phyloP scores from a whole-genome alignment of 2,329 filamentous ascomycete genomes.

The Nannizziopsis arthrosporioides region DNA sequence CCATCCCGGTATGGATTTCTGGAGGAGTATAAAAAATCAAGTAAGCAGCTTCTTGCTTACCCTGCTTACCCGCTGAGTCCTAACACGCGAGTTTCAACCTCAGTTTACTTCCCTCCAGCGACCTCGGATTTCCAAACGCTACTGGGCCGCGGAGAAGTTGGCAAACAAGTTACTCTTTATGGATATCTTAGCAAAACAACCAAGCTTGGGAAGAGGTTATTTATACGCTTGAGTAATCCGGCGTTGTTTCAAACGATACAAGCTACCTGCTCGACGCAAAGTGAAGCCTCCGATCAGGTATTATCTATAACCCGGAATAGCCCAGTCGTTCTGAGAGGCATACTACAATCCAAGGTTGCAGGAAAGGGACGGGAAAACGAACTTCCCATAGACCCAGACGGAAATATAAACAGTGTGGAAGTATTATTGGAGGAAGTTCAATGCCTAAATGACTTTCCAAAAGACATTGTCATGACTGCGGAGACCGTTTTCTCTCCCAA shows the following conservation, averaged over 20 bases:
- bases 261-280: conserved; percentile 36
- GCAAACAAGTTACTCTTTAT: conserved; percentile 43
- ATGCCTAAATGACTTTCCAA: conserved; percentile 60
- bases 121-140: conserved; percentile 32
- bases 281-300: conserved; percentile 31
- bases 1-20: conserved; percentile 21
- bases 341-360: conserved; percentile 22
- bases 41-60: conserved; percentile 22
- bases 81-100: conserved; percentile 1
- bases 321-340: conserved; percentile 22
- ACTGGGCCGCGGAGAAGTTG: conserved; percentile 22
- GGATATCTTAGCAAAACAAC: conserved; percentile 62
- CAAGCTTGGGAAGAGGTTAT: conserved; percentile 60
- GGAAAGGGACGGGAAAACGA: conserved; percentile 21
- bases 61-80: background rate
- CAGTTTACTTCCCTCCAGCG: conserved; percentile 39
- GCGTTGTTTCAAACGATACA: conserved; percentile 39
- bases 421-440: conserved; percentile 52
- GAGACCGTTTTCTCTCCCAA: conserved; percentile 63
- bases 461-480: conserved; percentile 62
- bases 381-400: conserved; percentile 21
- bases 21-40: conserved; percentile 37
- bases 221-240: conserved; percentile 48
- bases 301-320: conserved; percentile 40
- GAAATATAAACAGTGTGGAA: conserved; percentile 40